Evolutionary conservation across 805 yeast species (phyloP).

Genomic region (Cyberlindnera sargentensis): DNA sequence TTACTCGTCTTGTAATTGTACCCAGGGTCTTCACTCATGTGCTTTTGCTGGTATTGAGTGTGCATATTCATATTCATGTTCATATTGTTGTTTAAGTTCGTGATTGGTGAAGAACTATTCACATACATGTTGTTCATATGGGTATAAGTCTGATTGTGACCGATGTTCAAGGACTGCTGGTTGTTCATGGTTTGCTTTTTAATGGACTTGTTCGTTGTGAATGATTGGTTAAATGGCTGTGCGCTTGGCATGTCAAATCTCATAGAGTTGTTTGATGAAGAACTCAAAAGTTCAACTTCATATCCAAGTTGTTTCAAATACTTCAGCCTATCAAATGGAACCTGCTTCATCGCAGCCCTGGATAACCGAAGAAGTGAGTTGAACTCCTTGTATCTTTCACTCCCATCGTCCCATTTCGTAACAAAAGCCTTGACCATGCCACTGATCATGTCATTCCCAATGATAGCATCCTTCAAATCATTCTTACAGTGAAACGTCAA

Average conservation of each 20-base stretch:
- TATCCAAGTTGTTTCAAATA: constrained; percentile 4
- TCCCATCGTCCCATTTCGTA: constrained; percentile 30
- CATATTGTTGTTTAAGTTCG: neutral
- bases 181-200: too few relatives aligned
- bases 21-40: neutral
- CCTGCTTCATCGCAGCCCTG: neutral
- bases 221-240: neutral
- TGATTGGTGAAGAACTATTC: neutral
- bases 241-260: neutral
- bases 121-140: neutral
- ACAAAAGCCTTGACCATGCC: constrained; percentile 21
- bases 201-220: too few relatives aligned
- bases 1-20: neutral
- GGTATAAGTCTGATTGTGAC: neutral
- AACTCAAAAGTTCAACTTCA: neutral
- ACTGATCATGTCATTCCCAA: constrained; percentile 21
- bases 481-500: constrained; percentile 19
- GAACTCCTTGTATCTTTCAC: constrained; percentile 15
- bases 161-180: neutral
- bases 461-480: constrained; percentile 9
- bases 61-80: neutral
- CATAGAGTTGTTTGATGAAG: neutral
- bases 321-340: constrained; percentile 3
- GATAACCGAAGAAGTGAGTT: constrained; percentile 2
- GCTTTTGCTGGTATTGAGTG: neutral